Evolutionary conservation across 2,329 filamentous ascomycete genomes (phyloP).

Genomic region (Sarocladium strictum): DNA sequence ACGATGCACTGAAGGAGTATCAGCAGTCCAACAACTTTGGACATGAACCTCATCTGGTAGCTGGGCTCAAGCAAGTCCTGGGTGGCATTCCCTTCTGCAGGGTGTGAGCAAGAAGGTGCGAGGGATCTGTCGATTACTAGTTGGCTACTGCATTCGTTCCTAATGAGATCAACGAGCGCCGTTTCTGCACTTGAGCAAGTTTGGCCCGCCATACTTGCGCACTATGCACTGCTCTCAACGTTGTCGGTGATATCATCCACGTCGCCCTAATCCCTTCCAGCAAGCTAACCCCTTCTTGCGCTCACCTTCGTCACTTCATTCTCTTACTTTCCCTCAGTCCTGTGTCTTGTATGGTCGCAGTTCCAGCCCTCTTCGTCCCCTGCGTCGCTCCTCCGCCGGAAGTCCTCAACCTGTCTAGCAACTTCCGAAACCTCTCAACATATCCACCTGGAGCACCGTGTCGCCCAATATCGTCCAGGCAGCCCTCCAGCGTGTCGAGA

Average conservation of each 20-base stretch:
- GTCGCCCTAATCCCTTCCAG: too few species aligned
- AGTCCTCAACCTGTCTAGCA: slow-evolving; percentile 25
- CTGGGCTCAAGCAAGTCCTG: not conserved
- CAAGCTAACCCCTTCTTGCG: too few species aligned
- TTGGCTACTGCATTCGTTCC: not conserved
- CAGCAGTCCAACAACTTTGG: not conserved
- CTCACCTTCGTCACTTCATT: slow-evolving; percentile 23
- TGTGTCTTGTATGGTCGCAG: slow-evolving; percentile 12
- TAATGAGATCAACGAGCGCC: not conserved
- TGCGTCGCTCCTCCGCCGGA: slow-evolving; percentile 16
- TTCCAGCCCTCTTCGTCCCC: slow-evolving; percentile 25
- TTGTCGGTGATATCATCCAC: too few species aligned
- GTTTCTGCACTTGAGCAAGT: not conserved
- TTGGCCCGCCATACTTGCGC: not conserved
- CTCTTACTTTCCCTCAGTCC: slow-evolving; percentile 25
- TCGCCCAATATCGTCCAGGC: slow-evolving; percentile 25
- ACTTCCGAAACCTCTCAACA: slow-evolving; percentile 26
- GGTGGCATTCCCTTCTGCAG: not conserved
- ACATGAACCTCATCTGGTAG: not conserved
- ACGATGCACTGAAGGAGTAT: slow-evolving; percentile 18
- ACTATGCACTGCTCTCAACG: too few species aligned
- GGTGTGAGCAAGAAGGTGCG: too few species aligned
- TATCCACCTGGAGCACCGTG: slow-evolving; percentile 28
- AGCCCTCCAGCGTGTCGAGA: slow-evolving; percentile 29
- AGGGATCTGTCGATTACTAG: not conserved